Percentiles rank a stretch among this genome's conserved stretches.
Evolutionary conservation across 2,329 filamentous ascomycete genomes (phyloP).

Genomic region (Beauveria varroae): DNA sequence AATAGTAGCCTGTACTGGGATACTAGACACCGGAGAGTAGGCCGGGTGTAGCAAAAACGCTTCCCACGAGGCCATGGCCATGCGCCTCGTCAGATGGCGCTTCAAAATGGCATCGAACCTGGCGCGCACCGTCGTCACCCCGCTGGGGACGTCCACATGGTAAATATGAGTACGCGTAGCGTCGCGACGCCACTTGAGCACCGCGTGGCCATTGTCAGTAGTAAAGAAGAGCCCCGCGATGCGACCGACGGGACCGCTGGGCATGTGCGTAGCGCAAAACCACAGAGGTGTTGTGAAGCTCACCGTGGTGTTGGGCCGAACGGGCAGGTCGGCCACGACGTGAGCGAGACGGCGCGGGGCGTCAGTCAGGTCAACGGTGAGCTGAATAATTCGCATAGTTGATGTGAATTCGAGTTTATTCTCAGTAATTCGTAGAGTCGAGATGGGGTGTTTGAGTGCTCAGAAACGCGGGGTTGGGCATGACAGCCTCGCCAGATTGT

Average conservation of each 20-base stretch:
- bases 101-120: conserved; percentile 10
- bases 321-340: conserved; percentile 7
- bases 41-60: conserved; percentile 7
- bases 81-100: neutral
- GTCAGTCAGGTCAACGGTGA: conserved; percentile 9
- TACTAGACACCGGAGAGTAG: neutral
- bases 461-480: neutral
- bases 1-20: conserved; percentile 2
- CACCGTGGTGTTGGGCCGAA: neutral
- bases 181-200: conserved; percentile 9
- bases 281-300: conserved; percentile 11
- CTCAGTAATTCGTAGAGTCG: too few relatives aligned
- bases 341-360: conserved; percentile 1
- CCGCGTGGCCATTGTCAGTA: neutral
- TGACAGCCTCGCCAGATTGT: too few relatives aligned
- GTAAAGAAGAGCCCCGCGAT: conserved; percentile 7
- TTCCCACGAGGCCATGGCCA: conserved; percentile 10
- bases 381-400: conserved; percentile 4
- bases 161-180: conserved; percentile 1
- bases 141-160: conserved; percentile 6
- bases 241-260: conserved; percentile 1
- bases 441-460: neutral
- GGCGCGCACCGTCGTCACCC: conserved; percentile 1
- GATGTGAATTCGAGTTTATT: neutral
- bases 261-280: conserved; percentile 3